Evolutionary conservation across 805 yeast species (phyloP), one percentile per base, ranked within the genome.

Genomic region (Wickerhamiella domercqiae): DNA sequence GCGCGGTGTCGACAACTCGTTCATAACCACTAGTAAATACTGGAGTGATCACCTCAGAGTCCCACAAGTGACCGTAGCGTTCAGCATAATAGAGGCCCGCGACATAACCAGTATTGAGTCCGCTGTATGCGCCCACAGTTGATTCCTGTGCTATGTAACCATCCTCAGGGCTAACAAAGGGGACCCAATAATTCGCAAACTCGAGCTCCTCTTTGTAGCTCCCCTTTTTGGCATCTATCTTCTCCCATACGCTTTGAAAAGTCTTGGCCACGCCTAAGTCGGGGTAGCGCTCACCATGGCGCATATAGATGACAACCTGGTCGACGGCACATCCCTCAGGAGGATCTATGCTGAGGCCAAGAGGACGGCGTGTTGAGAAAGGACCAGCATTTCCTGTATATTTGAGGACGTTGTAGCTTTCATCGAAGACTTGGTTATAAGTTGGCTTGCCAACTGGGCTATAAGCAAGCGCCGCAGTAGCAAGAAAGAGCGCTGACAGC

Each of bases 281-380:
- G 7, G 64, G 69, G 45, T 55, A 69, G 41, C 75, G 56, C 44
- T 68, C 75, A 5, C 73, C 74, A 41, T 70, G 75, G 48, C 75
- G 62, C 38, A 62, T 59, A 32, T 63, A 40, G 39, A 66, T 48
- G 41, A 67, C 70, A 6, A 66, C 73, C 45, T 70, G 74, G 36
- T 66, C 66, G 25, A 68, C 51, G 1, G 53, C 48, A 47, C 73
- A 68, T 21, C 60, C 60, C 1, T 44, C 49, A 6, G 75, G 75
- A 1, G 62, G 51, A 11, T 61, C 67, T 28, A 64, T 53, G 17
- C 63, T 56, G 29, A 70, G 64, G 7, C 75, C 75, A 42, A 45
- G 58, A 0, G 73, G 73, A 6, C 59, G 57, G 37, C 62, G 57
- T 36, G 62, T 65, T 5, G 62, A 47, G 48, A 63, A 70, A 5